These are phyloP conservation scores for Picochlorum sp. DNA, from an alignment of 139 green algal genomes.

Conservation along the genomic window DNA sequence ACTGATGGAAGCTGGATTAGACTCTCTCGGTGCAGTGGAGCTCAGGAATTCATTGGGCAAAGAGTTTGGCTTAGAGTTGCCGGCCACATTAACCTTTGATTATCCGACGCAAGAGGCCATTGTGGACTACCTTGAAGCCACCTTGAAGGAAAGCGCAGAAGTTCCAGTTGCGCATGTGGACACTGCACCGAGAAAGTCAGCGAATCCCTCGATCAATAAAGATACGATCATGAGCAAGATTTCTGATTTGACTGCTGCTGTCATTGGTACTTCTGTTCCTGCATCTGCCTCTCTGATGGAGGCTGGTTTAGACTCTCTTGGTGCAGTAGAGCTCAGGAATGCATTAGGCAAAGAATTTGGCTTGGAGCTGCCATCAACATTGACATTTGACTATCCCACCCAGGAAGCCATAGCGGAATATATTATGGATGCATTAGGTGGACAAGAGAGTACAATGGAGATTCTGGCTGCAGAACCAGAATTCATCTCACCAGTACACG, in stretches of 20 bases:
- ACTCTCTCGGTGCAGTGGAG: slow-evolving; percentile 76
- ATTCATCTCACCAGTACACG: not conserved
- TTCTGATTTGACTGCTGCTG: not conserved
- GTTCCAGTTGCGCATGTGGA: not conserved
- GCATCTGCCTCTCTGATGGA: slow-evolving; percentile 40
- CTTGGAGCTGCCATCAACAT: slow-evolving; percentile 47
- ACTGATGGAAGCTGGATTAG: slow-evolving; percentile 45
- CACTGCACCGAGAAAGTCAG: no score
- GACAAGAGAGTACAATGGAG: not conserved
- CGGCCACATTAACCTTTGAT: slow-evolving; percentile 60
- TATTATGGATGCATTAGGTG: slow-evolving; percentile 11
- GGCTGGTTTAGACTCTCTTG: slow-evolving; percentile 59
- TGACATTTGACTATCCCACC: slow-evolving; percentile 66
- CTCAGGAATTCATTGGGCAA: slow-evolving; percentile 64
- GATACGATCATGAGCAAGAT: slow-evolving; percentile 26
- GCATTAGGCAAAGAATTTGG: slow-evolving; percentile 46
- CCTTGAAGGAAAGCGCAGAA: not conserved
- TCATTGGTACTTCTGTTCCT: slow-evolving; percentile 23
- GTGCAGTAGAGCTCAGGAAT: slow-evolving; percentile 74
- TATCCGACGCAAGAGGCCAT: slow-evolving; percentile 49
- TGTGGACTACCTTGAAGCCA: slow-evolving; percentile 24
- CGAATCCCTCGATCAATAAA: not conserved
- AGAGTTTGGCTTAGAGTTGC: slow-evolving; percentile 43
- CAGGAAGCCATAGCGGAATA: slow-evolving; percentile 31
- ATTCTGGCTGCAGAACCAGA: no score